Evolutionary conservation across 2,329 filamentous ascomycete species (phyloP), one percentile per base, ranked within the genome.

Genomic region (Cordyceps farinosa): DNA sequence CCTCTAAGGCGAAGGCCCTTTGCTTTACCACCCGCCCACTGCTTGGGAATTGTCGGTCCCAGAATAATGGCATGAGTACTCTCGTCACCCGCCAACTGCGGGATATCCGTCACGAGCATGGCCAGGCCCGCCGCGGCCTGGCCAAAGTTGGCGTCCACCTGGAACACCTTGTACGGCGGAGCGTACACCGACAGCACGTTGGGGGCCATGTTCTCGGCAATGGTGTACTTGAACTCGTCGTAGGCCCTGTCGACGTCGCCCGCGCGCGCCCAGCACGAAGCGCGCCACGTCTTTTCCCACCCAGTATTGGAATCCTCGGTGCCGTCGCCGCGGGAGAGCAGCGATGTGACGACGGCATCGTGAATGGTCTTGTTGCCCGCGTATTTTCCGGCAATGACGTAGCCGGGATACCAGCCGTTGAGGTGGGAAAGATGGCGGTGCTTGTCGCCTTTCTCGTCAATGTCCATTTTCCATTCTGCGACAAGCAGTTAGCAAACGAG

Each of bases 131-230:
- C 81, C 0, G 81, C 83, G 3, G 74, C 75, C 29, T 79, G 70
- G 1, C 83, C 84, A 65, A 83, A 85, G 68, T 86, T 86, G 7
- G 83, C 84, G 69, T 86, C 84, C 63, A 86, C 84, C 72, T 86
- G 84, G 66, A 86, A 86, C 3, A 34, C 30, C n/a, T 42, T 30
- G 3, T 3, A 15, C 5, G 30, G 48, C 17, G 30, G 52, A 9
- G 66, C 71, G 67, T 85, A 86, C 78, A 85, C 82, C 48, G 76
- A 79, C 36, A 85, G 71, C 2, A 78, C 78, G 66, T 85, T 86
- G 0, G 62, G 71, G 0, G 76, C 82, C 30, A 84, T 79, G 66
- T 85, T 85, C 44, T 76, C 70, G 29, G 77, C 72, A 17, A 84
- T 78, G 1, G 82, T 78, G 45, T 80, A 80, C 5, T 77, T 74